These are phyloP conservation scores for Candida chauliodis DNA, from an alignment of 805 yeast species.

Conservation along the genomic window DNA sequence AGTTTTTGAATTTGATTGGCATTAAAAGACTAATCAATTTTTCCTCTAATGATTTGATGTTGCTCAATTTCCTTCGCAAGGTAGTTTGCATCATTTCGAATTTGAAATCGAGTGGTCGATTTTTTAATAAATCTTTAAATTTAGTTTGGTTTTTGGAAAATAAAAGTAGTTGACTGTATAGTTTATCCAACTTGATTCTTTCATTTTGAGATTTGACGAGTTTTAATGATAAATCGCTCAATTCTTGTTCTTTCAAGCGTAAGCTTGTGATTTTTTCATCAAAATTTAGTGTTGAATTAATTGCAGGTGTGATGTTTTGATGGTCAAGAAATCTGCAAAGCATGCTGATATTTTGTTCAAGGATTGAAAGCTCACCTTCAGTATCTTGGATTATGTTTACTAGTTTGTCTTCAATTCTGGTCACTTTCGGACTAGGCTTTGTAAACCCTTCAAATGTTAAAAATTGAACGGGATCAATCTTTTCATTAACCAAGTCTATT, in stretches of 20 bases:
- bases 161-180: conserved; percentile 23
- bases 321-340: conserved; percentile 9
- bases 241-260: background rate
- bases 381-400: conserved; percentile 22
- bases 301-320: background rate
- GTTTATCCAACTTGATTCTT: conserved; percentile 21
- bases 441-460: conserved; percentile 9
- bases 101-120: conserved; percentile 29
- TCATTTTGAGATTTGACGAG: conserved; percentile 15
- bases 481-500: too few species aligned
- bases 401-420: conserved; percentile 8
- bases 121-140: conserved; percentile 10
- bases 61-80: conserved; percentile 24
- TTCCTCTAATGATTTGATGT: conserved; percentile 20
- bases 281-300: background rate
- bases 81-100: conserved; percentile 21
- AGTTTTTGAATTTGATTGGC: conserved; percentile 29
- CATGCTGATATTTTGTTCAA: conserved; percentile 17
- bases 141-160: conserved; percentile 11
- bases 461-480: conserved; percentile 9
- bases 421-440: background rate
- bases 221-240: conserved; percentile 4
- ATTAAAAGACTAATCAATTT: conserved; percentile 24
- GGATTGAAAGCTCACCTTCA: conserved; percentile 21
- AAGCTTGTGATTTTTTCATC: background rate